These are phyloP conservation scores for Murraya koenigii DNA, from an alignment of 345 rosid genomes.

Conservation along the genomic window DNA sequence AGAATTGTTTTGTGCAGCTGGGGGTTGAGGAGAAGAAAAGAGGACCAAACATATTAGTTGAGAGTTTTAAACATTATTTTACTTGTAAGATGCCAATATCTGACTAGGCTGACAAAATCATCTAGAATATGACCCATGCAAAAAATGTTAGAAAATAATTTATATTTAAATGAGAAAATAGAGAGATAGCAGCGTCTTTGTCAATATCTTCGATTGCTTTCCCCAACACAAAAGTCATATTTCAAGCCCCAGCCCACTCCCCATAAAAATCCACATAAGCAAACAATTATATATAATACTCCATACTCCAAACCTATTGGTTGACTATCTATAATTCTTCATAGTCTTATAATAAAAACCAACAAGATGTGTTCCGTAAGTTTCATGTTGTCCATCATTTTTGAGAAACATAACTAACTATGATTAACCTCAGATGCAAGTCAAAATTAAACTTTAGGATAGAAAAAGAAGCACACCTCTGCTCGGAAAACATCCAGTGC, in stretches of 20 bases:
- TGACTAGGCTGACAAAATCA: not conserved
- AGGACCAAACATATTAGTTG: not conserved
- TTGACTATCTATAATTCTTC: not conserved
- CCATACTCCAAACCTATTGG: not conserved
- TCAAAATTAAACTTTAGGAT: not conserved
- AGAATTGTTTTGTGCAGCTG: not conserved
- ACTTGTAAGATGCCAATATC: not conserved
- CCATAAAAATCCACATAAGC: not conserved
- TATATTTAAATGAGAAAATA: not conserved
- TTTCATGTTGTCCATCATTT: not conserved
- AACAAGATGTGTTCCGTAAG: not conserved
- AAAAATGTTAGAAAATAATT: not conserved
- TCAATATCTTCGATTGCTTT: not conserved
- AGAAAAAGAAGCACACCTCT: slow-evolving; percentile 51
- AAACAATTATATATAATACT: not conserved
- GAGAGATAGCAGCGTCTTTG: not conserved
- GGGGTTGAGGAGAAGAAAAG: not conserved
- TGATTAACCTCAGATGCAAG: not conserved
- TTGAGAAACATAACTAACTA: not conserved
- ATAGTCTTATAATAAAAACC: not conserved
- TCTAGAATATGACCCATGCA: slow-evolving; percentile 7
- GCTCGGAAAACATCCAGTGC: slow-evolving; percentile 94
- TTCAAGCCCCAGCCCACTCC: not conserved
- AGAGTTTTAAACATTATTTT: not conserved
- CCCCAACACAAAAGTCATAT: not conserved